These are phyloP conservation scores for Sorghum bicolor DNA, from an alignment of 176 grass and related monocot species.

Conservation along the genomic window Sorghum_bicolor_NCBIv3 NC_012870.2:72264501-72265000, in stretches of 20 bases:
- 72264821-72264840: conserved; percentile 38
- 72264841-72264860: conserved; percentile 78
- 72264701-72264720: conserved; percentile 87
- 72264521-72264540: not conserved
- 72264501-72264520: not conserved
- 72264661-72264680: conserved; percentile 90
- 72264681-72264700: conserved; percentile 90
- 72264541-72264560: not conserved
- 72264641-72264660: conserved; percentile 97
- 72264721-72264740: conserved; percentile 34
- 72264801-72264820: not conserved
- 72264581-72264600: not conserved
- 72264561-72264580: not conserved
- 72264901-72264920: conserved; percentile 67
- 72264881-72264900: conserved; percentile 72
- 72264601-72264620: not conserved
- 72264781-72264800: not conserved
- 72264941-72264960: conserved; percentile 49
- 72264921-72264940: conserved; percentile 81
- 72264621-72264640: not conserved
- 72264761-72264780: not conserved
- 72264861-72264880: conserved; percentile 79
- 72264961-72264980: not conserved
- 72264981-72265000: not conserved
- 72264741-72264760: not conserved